phyloP scores from a whole-genome alignment of 257 asterid genomes.

The Scutellaria barbata region DNA sequence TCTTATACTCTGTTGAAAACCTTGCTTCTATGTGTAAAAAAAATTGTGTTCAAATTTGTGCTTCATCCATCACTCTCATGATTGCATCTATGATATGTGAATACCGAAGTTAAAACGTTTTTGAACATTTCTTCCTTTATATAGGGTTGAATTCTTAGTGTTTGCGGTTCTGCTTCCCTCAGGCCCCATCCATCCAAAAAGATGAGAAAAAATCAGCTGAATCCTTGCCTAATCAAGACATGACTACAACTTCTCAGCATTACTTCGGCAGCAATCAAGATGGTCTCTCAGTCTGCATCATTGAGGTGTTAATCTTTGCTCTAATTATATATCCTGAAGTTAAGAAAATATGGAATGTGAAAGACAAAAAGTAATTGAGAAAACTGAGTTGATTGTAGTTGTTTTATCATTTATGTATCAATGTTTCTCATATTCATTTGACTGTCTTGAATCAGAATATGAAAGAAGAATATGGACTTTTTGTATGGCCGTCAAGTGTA shows the following conservation, averaged over 20 bases:
- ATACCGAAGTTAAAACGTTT: constrained; percentile 1
- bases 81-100: neutral
- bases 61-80: neutral
- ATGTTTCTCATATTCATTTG: constrained; percentile 21
- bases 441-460: constrained; percentile 56
- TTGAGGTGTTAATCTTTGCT: constrained; percentile 53
- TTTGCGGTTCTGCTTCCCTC: constrained; percentile 34
- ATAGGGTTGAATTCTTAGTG: constrained; percentile 29
- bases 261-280: constrained; percentile 51
- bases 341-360: neutral
- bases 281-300: constrained; percentile 65
- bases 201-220: constrained; percentile 30
- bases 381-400: neutral
- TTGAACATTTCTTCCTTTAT: constrained; percentile 1
- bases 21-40: neutral
- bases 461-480: constrained; percentile 94
- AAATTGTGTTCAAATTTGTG: neutral
- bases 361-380: neutral
- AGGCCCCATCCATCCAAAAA: constrained; percentile 34
- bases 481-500: constrained; percentile 92
- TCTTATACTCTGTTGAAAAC: neutral
- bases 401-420: neutral
- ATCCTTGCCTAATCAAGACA: constrained; percentile 41
- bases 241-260: constrained; percentile 66
- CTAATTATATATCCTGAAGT: constrained; percentile 5